Percentiles rank a stretch among this genome's conserved stretches.
These are phyloP conservation scores for Trichoderma pleuroti DNA, from an alignment of 2,329 filamentous ascomycete species.

Conservation along the genomic window DNA sequence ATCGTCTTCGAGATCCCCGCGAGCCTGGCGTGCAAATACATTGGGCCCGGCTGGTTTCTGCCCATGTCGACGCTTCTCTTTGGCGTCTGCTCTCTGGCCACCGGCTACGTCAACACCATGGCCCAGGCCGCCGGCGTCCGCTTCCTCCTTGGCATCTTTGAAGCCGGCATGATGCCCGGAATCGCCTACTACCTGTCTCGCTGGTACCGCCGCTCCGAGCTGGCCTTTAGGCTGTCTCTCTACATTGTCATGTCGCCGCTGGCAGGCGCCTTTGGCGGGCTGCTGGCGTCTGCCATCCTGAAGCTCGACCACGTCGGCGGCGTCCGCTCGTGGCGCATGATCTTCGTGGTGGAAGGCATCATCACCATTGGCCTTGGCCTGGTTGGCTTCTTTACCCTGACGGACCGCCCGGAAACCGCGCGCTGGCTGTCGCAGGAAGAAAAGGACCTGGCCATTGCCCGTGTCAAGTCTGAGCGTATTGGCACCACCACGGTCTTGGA, in stretches of 20 bases:
- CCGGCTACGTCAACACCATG: conserved; percentile 59
- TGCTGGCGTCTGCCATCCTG: conserved; percentile 63
- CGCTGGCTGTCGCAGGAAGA: conserved; percentile 63
- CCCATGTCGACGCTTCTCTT: conserved; percentile 60
- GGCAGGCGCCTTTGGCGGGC: conserved; percentile 67
- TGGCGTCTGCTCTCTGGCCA: conserved; percentile 60
- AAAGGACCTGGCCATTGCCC: conserved; percentile 62
- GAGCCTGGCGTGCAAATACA: conserved; percentile 65
- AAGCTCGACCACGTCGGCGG: conserved; percentile 56
- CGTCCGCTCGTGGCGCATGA: conserved; percentile 62
- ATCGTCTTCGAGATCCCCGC: conserved; percentile 69
- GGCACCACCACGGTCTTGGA: conserved; percentile 61
- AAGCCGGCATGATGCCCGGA: conserved; percentile 70
- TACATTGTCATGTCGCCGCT: conserved; percentile 70
- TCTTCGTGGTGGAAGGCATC: conserved; percentile 67
- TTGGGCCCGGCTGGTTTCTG: conserved; percentile 70
- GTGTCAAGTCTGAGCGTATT: conserved; percentile 66
- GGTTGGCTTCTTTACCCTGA: conserved; percentile 60
- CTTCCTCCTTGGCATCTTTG: conserved; percentile 65
- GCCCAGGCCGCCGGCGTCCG: conserved; percentile 55
- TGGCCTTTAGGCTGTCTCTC: conserved; percentile 63
- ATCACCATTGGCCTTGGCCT: conserved; percentile 52
- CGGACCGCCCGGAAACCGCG: conserved; percentile 65
- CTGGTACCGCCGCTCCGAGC: conserved; percentile 68
- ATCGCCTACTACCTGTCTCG: conserved; percentile 70